Percentiles rank a stretch among this genome's conserved stretches.
These are phyloP conservation scores for Rhizophagus sp. DNA, from an alignment of 192 early-diverging fungal genomes.

Conservation along the genomic window DNA sequence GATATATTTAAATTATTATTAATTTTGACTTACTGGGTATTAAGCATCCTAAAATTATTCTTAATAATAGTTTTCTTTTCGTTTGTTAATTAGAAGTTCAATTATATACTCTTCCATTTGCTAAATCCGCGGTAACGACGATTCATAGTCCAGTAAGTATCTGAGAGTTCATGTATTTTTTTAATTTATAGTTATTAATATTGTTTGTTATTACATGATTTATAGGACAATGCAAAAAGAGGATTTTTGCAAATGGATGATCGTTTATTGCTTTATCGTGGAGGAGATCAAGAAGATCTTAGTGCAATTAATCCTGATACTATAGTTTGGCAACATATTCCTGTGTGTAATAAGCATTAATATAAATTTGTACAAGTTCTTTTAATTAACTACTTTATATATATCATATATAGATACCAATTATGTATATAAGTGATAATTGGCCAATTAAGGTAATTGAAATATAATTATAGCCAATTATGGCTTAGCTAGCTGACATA, in stretches of 20 bases:
- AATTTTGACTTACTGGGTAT: too few relatives aligned
- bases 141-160: slow-evolving; percentile 42
- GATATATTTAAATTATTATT: too few relatives aligned
- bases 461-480: not conserved
- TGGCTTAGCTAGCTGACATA: not conserved
- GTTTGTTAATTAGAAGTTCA: slow-evolving; percentile 25
- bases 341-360: slow-evolving; percentile 42
- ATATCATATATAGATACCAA: slow-evolving; percentile 53
- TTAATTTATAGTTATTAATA: not conserved
- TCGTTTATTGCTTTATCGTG: slow-evolving; percentile 65
- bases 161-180: not conserved
- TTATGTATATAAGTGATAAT: slow-evolving; percentile 73
- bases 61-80: not conserved
- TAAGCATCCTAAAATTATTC: too few relatives aligned
- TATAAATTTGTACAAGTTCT: not conserved
- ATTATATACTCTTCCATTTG: slow-evolving; percentile 58
- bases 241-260: slow-evolving; percentile 70
- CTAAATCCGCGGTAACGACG: slow-evolving; percentile 50
- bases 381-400: not conserved
- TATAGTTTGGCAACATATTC: slow-evolving; percentile 72
- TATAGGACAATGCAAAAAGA: slow-evolving; percentile 55
- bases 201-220: not conserved
- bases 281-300: slow-evolving; percentile 61
- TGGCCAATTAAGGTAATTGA: slow-evolving; percentile 76
- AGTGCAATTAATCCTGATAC: slow-evolving; percentile 68